These are phyloP conservation scores for Lecanicillium sp. DNA, from an alignment of 2,329 filamentous ascomycete genomes.

Conservation along the genomic window DNA sequence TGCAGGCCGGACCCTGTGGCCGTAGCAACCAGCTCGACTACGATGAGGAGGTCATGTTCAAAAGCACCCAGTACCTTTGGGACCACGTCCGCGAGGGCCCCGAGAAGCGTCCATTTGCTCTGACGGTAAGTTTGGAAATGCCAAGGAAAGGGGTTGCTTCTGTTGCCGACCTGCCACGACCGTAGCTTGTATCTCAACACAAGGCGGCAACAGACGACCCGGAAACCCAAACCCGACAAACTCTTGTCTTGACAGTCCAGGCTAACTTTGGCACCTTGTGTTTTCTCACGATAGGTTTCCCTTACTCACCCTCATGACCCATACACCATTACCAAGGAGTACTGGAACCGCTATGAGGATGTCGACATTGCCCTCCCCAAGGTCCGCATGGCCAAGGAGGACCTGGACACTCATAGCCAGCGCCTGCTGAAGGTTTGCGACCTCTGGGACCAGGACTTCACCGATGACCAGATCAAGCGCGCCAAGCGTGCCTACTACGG, in stretches of 20 bases:
- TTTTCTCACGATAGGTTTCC: slow-evolving; percentile 48
- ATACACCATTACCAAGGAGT: slow-evolving; percentile 88
- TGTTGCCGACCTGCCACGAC: not conserved
- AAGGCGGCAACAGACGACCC: no score
- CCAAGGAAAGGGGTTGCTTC: not conserved
- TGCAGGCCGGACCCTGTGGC: slow-evolving; percentile 82
- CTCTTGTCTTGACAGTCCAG: no score
- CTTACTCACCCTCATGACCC: slow-evolving; percentile 93
- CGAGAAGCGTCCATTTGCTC: slow-evolving; percentile 67
- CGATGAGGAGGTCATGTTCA: slow-evolving; percentile 93
- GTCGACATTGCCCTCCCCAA: slow-evolving; percentile 81
- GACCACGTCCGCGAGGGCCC: slow-evolving; percentile 79
- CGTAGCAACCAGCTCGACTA: slow-evolving; percentile 94
- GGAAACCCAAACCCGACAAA: no score
- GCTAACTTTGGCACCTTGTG: no score
- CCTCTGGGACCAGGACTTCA: slow-evolving; percentile 75
- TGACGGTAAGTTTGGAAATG: slow-evolving; percentile 49
- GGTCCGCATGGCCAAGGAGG: slow-evolving; percentile 67
- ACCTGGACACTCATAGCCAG: slow-evolving; percentile 82
- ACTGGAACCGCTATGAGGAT: slow-evolving; percentile 85
- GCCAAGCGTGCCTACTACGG: slow-evolving; percentile 88
- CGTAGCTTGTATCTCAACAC: not conserved
- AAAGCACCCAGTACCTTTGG: slow-evolving; percentile 81
- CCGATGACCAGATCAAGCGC: slow-evolving; percentile 76
- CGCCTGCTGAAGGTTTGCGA: slow-evolving; percentile 82